phyloP scores from a whole-genome alignment of 2,329 filamentous ascomycete genomes.

The Aspergillus phoenicis region DNA sequence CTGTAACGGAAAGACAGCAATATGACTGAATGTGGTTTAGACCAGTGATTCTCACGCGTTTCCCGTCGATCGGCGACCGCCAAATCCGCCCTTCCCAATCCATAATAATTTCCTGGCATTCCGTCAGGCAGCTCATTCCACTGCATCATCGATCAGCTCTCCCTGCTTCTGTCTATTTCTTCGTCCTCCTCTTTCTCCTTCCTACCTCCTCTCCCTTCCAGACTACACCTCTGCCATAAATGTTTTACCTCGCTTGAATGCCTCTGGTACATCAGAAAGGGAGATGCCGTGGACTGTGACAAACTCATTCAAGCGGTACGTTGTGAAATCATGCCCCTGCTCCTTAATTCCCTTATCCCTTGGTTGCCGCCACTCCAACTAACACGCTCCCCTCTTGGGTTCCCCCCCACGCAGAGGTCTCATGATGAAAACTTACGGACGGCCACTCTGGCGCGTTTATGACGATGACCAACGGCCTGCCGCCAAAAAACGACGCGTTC shows the following conservation, averaged over 20 bases:
- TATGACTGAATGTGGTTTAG: conserved; percentile 35
- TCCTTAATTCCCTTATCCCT: conserved; percentile 9
- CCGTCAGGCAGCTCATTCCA: conserved; percentile 6
- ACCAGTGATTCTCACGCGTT: conserved; percentile 26
- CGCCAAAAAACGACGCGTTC: conserved; percentile 50
- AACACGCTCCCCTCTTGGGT: conserved; percentile 2
- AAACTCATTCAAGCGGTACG: conserved; percentile 54
- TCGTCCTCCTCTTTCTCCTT: not conserved
- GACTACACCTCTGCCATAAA: conserved; percentile 7
- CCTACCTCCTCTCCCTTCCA: not conserved
- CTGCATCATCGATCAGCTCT: conserved; percentile 16
- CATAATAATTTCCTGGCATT: conserved; percentile 16
- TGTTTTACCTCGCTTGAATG: conserved; percentile 19
- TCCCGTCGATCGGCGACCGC: conserved; percentile 27
- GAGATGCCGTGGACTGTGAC: conserved; percentile 55
- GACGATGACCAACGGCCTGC: conserved; percentile 47
- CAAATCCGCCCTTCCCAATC: conserved; percentile 19
- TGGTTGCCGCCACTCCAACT: conserved; percentile 4
- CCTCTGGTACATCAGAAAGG: conserved; percentile 24
- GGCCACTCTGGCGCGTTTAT: conserved; percentile 51
- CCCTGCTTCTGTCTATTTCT: conserved; percentile 5
- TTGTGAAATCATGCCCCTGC: conserved; percentile 7
- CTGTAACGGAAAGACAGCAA: conserved; percentile 16
- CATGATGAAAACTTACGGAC: conserved; percentile 54
- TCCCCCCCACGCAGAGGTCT: conserved; percentile 42